Base-by-base conservation (phyloP, 441 rosid genomes). In the Eruca vesicaria region DNA sequence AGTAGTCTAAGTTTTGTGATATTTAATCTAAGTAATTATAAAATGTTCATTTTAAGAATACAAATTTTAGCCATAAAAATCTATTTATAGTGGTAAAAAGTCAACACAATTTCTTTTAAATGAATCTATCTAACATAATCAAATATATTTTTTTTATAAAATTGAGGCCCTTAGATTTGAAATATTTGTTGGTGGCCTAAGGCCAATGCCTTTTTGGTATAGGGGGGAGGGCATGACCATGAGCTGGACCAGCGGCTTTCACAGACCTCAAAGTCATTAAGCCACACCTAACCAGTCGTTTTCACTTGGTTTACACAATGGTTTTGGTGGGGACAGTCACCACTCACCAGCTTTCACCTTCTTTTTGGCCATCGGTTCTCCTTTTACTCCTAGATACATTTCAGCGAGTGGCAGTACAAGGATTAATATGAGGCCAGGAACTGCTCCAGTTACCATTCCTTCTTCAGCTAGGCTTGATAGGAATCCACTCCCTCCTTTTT, bases 211-310 rank as follows among this genome's bases (percentile, higher is more conserved):
- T n/a, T n/a, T n/a, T n/a, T n/a, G n/a, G n/a, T n/a, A n/a, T n/a
- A n/a, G n/a, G n/a, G n/a, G n/a, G n/a, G n/a, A n/a, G n/a, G n/a
- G n/a, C n/a, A n/a, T n/a, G n/a, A n/a, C n/a, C n/a, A n/a, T n/a
- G n/a, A n/a, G 96, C 85, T 93, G 97, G 98, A 84, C 94, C 14
- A 89, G 97, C 76, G 93, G 97, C 52, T 89, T 88, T 80, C 90
- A 90, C 72, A 81, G 82, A 80, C 87, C 85, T 33, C 73, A 66
- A 16, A 80, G 86, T 73, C 89, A 82, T 55, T 81, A 43, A 6
- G 26, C 66, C 67, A 31, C 79, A 58, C 79, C 73, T 21, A 89
- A 67, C 82, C 95, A 86, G 35, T 74, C 84, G 2, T 45, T 81
- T 57, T 89, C 94, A 10, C 91, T 91, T 60, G 80, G 88, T 71